Conservation (phyloP, 1,139 yeast species). For the Debaryomyces fabryi region DNA sequence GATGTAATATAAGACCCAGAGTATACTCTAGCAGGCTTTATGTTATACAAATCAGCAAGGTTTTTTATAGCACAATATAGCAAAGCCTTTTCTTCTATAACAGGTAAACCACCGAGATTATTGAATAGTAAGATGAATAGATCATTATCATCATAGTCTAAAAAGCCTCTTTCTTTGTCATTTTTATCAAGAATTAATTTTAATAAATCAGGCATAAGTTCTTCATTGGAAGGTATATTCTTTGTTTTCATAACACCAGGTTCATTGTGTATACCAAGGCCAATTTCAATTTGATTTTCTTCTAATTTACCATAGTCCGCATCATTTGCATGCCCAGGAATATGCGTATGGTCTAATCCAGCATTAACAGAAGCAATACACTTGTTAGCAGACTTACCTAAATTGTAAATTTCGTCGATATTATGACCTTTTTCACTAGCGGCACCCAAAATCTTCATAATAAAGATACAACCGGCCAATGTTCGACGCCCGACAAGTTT, state of each 20-base stretch:
- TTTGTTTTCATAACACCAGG: slow-evolving; percentile 61
- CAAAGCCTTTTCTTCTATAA: slow-evolving; percentile 46
- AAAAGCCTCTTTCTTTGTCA: slow-evolving; percentile 59
- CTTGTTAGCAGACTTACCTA: slow-evolving; percentile 23
- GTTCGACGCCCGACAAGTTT: slow-evolving; percentile 47
- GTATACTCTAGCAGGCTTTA: slow-evolving; percentile 62
- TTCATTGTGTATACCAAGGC: slow-evolving; percentile 87
- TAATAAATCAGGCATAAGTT: slow-evolving; percentile 48
- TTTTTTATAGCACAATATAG: slow-evolving; percentile 24
- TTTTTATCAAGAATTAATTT: slow-evolving; percentile 15
- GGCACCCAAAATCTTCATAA: slow-evolving; percentile 42
- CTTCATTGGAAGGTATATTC: slow-evolving; percentile 48
- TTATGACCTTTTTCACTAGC: slow-evolving; percentile 41
- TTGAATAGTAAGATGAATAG: slow-evolving; percentile 63
- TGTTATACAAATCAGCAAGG: slow-evolving; percentile 50
- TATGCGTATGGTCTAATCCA: slow-evolving; percentile 73
- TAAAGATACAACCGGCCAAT: slow-evolving; percentile 40
- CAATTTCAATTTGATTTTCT: slow-evolving; percentile 64
- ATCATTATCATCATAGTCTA: slow-evolving; percentile 52
- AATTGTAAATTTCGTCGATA: slow-evolving; percentile 33
- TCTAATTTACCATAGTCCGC: slow-evolving; percentile 23
- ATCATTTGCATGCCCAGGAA: slow-evolving; percentile 64
- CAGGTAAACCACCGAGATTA: slow-evolving; percentile 64
- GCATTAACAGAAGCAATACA: slow-evolving; percentile 73
- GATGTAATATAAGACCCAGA: slow-evolving; percentile 72